Evolutionary conservation across 495 filamentous ascomycete genomes (phyloP).

Genomic region (Podospora didyma): DNA sequence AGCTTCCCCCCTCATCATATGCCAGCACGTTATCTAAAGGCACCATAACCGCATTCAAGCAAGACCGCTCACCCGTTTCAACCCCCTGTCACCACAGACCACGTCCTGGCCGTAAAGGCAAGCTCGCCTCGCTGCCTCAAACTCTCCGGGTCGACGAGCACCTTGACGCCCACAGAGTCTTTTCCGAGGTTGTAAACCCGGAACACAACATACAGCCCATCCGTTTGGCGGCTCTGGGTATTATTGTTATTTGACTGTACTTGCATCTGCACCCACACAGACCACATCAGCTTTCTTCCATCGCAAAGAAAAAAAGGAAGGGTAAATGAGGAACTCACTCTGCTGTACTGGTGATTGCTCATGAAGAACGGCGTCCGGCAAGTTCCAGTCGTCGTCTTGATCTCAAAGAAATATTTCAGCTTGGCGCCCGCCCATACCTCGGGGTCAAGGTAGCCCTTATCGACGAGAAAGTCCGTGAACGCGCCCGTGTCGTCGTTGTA

Average conservation of each 20-base stretch:
- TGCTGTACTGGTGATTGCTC: slow-evolving; percentile 36
- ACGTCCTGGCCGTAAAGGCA: slow-evolving; percentile 4
- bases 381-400: slow-evolving; percentile 42
- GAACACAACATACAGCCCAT: slow-evolving; percentile 3
- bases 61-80: too few relatives aligned
- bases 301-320: neutral
- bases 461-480: slow-evolving; percentile 32
- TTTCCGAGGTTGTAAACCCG: slow-evolving; percentile 2
- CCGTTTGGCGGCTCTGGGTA: neutral
- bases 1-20: too few relatives aligned
- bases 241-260: neutral
- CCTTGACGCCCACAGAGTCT: neutral
- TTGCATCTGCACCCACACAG: too few relatives aligned
- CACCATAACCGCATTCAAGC: too few relatives aligned
- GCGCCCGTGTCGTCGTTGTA: slow-evolving; percentile 33
- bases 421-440: slow-evolving; percentile 17
- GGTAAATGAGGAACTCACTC: slow-evolving; percentile 17
- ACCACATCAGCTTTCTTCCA: neutral
- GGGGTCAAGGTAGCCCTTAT: slow-evolving; percentile 26
- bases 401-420: slow-evolving; percentile 43
- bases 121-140: neutral
- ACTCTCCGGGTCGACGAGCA: slow-evolving; percentile 6
- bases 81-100: slow-evolving; percentile 2
- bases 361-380: slow-evolving; percentile 39
- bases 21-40: too few relatives aligned